A percentile compares a stretch with the other conserved stretches of the same genome.
Evolutionary conservation across 2,329 filamentous ascomycete species (phyloP).

Genomic region (Phyllosticta paracitricarpa): DNA sequence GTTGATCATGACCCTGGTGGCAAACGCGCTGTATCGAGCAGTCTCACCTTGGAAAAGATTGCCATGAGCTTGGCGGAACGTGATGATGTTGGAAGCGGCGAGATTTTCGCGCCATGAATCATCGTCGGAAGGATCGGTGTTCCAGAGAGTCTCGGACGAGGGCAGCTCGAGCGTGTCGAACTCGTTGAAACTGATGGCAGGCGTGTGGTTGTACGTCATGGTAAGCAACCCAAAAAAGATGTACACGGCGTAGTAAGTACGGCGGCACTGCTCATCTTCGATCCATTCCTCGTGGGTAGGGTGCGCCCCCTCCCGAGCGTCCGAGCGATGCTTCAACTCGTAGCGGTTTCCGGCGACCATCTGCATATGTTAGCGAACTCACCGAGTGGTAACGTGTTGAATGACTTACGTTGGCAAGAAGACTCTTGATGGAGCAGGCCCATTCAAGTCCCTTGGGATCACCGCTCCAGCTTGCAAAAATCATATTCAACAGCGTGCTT

Average conservation of each 20-base stretch:
- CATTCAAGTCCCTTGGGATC: slow-evolving; percentile 96
- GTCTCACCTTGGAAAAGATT: slow-evolving; percentile 90
- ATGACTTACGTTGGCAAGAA: slow-evolving; percentile 61
- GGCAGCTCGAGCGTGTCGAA: slow-evolving; percentile 89
- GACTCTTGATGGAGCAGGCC: slow-evolving; percentile 97
- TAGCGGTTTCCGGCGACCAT: slow-evolving; percentile 98
- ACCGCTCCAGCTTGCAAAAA: slow-evolving; percentile 98
- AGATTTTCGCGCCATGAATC: slow-evolving; percentile 75
- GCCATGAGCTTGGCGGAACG: slow-evolving; percentile 89
- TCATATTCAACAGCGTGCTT: slow-evolving; percentile 92
- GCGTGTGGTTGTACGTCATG: slow-evolving; percentile 94
- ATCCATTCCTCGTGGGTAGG: slow-evolving; percentile 87
- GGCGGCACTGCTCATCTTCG: slow-evolving; percentile 89
- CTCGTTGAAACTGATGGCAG: slow-evolving; percentile 95
- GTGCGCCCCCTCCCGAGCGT: slow-evolving; percentile 66
- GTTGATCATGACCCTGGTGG: slow-evolving; percentile 97
- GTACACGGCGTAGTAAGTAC: slow-evolving; percentile 97
- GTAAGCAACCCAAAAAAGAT: slow-evolving; percentile 97
- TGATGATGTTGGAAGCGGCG: slow-evolving; percentile 60
- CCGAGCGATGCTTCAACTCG: slow-evolving; percentile 85
- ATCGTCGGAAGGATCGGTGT: slow-evolving; percentile 68
- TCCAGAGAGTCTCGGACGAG: slow-evolving; percentile 91
- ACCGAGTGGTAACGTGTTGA: not conserved
- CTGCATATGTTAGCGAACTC: not conserved
- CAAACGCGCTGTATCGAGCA: slow-evolving; percentile 89